Percentiles rank a stretch among this genome's conserved stretches.
Evolutionary conservation across 495 filamentous ascomycete species (phyloP).

Genomic region (Bacidia rubella): DNA sequence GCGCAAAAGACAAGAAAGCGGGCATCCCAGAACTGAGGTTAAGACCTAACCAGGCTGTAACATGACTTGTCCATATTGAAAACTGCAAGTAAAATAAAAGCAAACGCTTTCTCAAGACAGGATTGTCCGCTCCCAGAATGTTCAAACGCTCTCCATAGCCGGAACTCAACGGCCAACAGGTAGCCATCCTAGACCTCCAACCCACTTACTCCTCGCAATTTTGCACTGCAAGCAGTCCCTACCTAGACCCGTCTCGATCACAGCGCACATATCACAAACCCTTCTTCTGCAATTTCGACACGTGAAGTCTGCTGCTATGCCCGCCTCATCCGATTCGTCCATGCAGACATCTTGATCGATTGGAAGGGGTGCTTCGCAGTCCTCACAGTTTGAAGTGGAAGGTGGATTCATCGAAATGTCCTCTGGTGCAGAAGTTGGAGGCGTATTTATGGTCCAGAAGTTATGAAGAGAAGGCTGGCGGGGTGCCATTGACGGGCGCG

Average conservation of each 20-base stretch:
- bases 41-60: too few species aligned
- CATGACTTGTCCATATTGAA: too few species aligned
- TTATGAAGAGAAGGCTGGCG: conserved; percentile 13
- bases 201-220: conserved; percentile 13
- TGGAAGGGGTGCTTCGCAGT: conserved; percentile 12
- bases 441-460: conserved; percentile 11
- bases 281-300: conserved; percentile 13
- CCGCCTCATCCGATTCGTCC: conserved; percentile 7
- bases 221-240: conserved; percentile 18
- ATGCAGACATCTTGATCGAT: conserved; percentile 5
- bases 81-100: too few species aligned
- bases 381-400: conserved; percentile 10
- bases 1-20: too few species aligned
- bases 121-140: too few species aligned
- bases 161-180: too few species aligned
- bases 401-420: neutral
- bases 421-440: conserved; percentile 5
- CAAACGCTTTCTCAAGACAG: too few species aligned
- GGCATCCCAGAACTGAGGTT: too few species aligned
- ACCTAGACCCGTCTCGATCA: conserved; percentile 14
- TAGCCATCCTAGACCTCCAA: conserved; percentile 15
- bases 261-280: conserved; percentile 19
- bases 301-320: conserved; percentile 3
- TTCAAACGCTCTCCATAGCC: too few species aligned
- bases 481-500: neutral